These are phyloP conservation scores for Aechmea fasciata DNA, from an alignment of 176 grass and related monocot genomes.

Conservation along the genomic window DNA sequence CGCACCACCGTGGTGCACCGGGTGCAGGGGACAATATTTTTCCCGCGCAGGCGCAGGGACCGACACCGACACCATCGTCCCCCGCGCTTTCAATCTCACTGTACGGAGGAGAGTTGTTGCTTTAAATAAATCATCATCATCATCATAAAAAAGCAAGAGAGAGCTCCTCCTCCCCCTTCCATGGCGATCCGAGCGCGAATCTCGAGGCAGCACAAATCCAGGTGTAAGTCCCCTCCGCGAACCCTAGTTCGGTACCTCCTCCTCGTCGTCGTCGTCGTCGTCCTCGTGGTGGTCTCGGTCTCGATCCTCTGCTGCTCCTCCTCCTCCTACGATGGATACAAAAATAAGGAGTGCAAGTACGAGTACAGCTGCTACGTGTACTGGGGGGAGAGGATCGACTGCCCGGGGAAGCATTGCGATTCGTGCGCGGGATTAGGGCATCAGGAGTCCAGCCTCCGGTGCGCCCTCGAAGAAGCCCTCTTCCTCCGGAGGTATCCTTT, in stretches of 20 bases:
- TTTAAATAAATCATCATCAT: too few species aligned
- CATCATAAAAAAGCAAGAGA: too few species aligned
- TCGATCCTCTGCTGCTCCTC: not conserved
- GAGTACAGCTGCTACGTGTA: conserved; percentile 30
- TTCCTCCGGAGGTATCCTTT: conserved; percentile 84
- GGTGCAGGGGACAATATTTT: too few species aligned
- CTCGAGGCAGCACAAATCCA: not conserved
- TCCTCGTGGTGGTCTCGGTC: conserved; percentile 1
- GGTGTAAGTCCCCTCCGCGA: too few species aligned
- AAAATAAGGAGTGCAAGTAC: not conserved
- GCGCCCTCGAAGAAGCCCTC: conserved; percentile 92
- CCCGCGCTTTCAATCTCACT: too few species aligned
- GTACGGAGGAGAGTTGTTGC: too few species aligned
- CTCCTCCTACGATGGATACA: conserved; percentile 24
- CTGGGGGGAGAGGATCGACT: conserved; percentile 72
- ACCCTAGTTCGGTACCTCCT: not conserved
- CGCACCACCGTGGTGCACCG: too few species aligned
- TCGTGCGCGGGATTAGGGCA: conserved; percentile 76
- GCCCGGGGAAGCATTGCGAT: conserved; percentile 79
- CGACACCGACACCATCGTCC: too few species aligned
- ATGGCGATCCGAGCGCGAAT: conserved; percentile 9
- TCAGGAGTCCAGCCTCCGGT: conserved; percentile 90
- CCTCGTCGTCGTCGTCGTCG: not conserved
- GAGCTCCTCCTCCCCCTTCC: not conserved
- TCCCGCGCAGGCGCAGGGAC: too few species aligned